Evolutionary conservation across 2,329 filamentous ascomycete species (phyloP).

Genomic region (Cladophialophora immunda): DNA sequence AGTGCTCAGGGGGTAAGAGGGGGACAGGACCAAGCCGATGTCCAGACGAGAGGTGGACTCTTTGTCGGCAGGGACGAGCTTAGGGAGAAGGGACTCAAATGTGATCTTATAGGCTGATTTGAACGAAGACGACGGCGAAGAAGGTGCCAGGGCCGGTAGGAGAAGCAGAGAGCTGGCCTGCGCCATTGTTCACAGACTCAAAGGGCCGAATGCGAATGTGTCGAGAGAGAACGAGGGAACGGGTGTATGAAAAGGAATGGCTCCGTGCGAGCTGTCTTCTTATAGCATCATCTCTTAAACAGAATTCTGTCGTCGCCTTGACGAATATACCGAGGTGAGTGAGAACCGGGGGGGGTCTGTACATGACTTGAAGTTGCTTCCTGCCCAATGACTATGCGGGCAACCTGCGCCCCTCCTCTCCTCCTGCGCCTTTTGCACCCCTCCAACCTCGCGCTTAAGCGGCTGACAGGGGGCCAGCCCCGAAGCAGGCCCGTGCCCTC

Average conservation of each 20-base stretch:
- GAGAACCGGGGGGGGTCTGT: not conserved
- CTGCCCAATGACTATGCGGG: not conserved
- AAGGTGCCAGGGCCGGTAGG: conserved; percentile 30
- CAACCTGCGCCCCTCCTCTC: not conserved
- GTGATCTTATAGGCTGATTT: conserved; percentile 36
- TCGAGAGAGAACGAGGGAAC: not conserved
- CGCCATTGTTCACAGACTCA: not conserved
- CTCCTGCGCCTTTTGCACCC: not conserved
- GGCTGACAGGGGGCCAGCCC: conserved; percentile 12
- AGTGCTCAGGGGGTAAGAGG: conserved; percentile 25
- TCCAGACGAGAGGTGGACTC: conserved; percentile 28
- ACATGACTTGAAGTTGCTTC: not conserved
- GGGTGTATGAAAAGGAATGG: not conserved
- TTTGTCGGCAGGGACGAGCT: conserved; percentile 26
- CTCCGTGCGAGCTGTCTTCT: not conserved
- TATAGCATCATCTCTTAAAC: not conserved
- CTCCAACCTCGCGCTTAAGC: conserved; percentile 17
- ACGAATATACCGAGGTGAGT: conserved; percentile 5
- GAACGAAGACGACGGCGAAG: conserved; percentile 24
- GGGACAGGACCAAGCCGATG: conserved; percentile 30
- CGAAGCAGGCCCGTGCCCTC: conserved; percentile 2
- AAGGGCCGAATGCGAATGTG: not conserved
- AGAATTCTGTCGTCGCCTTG: not conserved
- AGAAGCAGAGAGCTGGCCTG: conserved; percentile 29
- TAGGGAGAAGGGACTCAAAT: conserved; percentile 35